phyloP scores from a whole-genome alignment of 805 yeast genomes.

The Pichia ethanolica region DNA sequence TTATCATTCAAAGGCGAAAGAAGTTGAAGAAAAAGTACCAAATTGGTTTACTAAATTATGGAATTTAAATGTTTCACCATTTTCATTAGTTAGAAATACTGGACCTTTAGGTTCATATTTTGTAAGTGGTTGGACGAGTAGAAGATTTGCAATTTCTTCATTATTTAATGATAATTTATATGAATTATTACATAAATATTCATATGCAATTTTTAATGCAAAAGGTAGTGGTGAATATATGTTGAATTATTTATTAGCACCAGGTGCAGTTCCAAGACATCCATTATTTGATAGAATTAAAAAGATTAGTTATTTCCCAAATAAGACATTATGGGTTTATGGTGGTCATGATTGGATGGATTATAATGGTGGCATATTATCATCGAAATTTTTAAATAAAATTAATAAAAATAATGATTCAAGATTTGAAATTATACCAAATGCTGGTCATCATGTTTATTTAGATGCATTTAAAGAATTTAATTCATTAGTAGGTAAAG shows the following conservation, averaged over 20 bases:
- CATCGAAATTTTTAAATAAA: constrained; percentile 23
- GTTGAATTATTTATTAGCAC: constrained; percentile 72
- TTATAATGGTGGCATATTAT: constrained; percentile 37
- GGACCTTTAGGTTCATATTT: constrained; percentile 81
- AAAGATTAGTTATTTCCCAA: constrained; percentile 1
- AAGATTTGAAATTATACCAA: constrained; percentile 31
- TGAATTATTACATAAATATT: constrained; percentile 60
- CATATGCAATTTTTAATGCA: constrained; percentile 78
- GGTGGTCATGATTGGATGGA: constrained; percentile 74
- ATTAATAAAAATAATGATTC: constrained; percentile 25
- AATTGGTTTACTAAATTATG: constrained; percentile 73
- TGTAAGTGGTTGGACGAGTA: constrained; percentile 82
- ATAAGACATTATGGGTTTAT: constrained; percentile 63
- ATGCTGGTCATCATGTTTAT: constrained; percentile 75
- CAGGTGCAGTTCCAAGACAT: constrained; percentile 84
- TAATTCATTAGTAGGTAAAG: constrained; percentile 41
- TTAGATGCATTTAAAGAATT: constrained; percentile 55
- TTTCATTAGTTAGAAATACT: constrained; percentile 63
- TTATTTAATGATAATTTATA: constrained; percentile 25
- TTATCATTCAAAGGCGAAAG: constrained; percentile 37
- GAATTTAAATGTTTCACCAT: constrained; percentile 77
- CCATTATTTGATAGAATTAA: constrained; percentile 59
- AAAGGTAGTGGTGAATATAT: constrained; percentile 92
- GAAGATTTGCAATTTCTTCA: constrained; percentile 52
- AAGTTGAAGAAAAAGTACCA: constrained; percentile 40